Evolutionary conservation across 768 basidiomycete species (phyloP).

Genomic region (Rhizopogon vesiculosus): DNA sequence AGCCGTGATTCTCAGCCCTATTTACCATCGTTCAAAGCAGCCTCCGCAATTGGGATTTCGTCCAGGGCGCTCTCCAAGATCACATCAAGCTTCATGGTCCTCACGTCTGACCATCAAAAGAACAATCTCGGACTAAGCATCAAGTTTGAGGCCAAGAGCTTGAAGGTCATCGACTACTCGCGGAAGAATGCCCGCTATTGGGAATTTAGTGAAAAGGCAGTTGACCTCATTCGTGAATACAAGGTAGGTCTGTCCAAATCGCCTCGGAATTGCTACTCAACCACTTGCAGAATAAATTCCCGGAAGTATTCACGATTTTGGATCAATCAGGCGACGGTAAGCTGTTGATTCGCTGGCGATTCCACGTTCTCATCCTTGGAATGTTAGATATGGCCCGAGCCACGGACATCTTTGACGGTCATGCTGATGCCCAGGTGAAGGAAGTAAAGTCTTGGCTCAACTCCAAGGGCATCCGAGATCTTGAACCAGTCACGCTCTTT

Average conservation of each 20-base stretch:
- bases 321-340: constrained; percentile 71
- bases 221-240: constrained; percentile 80
- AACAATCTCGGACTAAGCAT: constrained; percentile 89
- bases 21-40: constrained; percentile 73
- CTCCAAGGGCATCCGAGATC: constrained; percentile 78
- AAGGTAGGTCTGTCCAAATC: constrained; percentile 39
- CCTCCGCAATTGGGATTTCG: constrained; percentile 69
- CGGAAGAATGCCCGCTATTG: constrained; percentile 78
- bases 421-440: constrained; percentile 66
- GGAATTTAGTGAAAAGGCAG: constrained; percentile 91
- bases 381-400: constrained; percentile 69
- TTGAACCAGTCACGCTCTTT: constrained; percentile 89
- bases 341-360: neutral
- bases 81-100: constrained; percentile 90
- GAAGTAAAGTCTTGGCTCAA: constrained; percentile 87
- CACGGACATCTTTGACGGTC: constrained; percentile 46
- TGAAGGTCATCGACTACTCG: constrained; percentile 93
- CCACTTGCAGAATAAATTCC: constrained; percentile 59
- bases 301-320: constrained; percentile 73
- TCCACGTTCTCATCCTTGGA: constrained; percentile 1
- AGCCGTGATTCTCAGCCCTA: constrained; percentile 52
- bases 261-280: neutral
- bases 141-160: constrained; percentile 91
- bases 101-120: constrained; percentile 71
- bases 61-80: constrained; percentile 83